phyloP scores from a whole-genome alignment of 2,329 filamentous ascomycete species.

The Neopestalotiopsis clavispora region DNA sequence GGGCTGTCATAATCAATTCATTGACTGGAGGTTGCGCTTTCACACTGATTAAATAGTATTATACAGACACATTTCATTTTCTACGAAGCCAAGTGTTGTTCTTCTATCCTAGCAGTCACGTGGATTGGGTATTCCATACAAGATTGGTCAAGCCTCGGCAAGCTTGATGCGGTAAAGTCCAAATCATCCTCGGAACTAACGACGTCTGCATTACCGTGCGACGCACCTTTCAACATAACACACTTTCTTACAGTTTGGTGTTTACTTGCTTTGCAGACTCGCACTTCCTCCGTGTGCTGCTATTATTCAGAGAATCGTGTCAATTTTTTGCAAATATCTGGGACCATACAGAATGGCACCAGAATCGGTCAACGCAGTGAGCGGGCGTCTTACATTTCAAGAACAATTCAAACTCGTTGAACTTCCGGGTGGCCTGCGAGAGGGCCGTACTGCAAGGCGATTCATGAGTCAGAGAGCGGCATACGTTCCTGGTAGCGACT shows the following conservation, averaged over 20 bases:
- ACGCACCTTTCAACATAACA: neutral
- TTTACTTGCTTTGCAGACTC: no score
- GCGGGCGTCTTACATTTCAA: slow-evolving; percentile 38
- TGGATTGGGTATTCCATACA: neutral
- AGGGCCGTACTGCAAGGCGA: slow-evolving; percentile 27
- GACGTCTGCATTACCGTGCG: neutral
- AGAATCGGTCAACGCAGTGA: neutral
- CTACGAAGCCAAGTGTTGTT: neutral
- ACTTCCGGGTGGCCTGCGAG: slow-evolving; percentile 30
- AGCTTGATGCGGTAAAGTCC: slow-evolving; percentile 2
- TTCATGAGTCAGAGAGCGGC: slow-evolving; percentile 41
- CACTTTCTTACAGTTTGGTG: neutral
- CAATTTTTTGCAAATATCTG: no score
- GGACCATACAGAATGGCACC: neutral
- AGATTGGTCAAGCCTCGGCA: neutral
- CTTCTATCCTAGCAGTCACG: neutral
- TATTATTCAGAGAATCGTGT: neutral
- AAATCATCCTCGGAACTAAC: neutral
- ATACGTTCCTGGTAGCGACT: slow-evolving; percentile 38
- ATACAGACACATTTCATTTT: neutral
- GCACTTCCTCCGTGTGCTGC: neutral
- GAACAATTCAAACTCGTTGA: slow-evolving; percentile 40
- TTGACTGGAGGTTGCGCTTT: neutral
- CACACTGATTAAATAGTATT: neutral
- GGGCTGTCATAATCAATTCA: no score